phyloP scores from a whole-genome alignment of 1,284 basidiomycete genomes.

The Calocybe gambosa region DNA sequence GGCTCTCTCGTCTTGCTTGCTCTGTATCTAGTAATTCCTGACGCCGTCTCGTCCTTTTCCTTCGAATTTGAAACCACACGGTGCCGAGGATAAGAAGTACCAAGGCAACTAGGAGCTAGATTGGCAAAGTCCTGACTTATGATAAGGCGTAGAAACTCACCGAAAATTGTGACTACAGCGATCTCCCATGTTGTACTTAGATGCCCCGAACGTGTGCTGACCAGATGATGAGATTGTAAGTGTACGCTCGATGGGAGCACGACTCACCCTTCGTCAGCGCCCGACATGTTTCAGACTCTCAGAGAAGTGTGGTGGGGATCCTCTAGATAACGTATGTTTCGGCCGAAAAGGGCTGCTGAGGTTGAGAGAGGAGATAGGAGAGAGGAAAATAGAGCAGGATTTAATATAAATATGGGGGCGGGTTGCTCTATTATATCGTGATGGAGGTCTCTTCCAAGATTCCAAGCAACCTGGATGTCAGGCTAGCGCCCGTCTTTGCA shows the following conservation, averaged over 20 bases:
- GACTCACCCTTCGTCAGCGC: background rate
- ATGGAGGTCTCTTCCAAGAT: constrained; percentile 7
- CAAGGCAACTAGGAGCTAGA: constrained; percentile 14
- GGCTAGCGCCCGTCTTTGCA: background rate
- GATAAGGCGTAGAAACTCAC: constrained; percentile 19
- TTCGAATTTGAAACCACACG: constrained; percentile 21
- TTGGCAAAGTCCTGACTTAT: background rate
- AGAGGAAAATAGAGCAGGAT: background rate
- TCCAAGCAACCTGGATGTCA: constrained; percentile 17
- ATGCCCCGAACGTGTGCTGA: constrained; percentile 25
- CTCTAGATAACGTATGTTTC: background rate
- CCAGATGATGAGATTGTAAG: background rate
- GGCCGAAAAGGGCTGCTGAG: background rate
- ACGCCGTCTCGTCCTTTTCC: constrained; percentile 18
- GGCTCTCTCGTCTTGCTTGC: background rate
- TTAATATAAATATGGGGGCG: background rate
- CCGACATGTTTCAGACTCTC: background rate
- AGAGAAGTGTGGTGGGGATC: background rate
- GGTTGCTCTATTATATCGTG: constrained; percentile 10
- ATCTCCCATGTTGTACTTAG: constrained; percentile 32
- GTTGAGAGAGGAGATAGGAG: background rate
- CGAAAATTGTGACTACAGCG: constrained; percentile 27
- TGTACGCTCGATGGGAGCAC: background rate
- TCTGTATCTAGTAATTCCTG: constrained; percentile 14
- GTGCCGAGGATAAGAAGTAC: constrained; percentile 22